phyloP scores from a whole-genome alignment of 345 rosid genomes.

The Abelmoschus esculentus region DNA sequence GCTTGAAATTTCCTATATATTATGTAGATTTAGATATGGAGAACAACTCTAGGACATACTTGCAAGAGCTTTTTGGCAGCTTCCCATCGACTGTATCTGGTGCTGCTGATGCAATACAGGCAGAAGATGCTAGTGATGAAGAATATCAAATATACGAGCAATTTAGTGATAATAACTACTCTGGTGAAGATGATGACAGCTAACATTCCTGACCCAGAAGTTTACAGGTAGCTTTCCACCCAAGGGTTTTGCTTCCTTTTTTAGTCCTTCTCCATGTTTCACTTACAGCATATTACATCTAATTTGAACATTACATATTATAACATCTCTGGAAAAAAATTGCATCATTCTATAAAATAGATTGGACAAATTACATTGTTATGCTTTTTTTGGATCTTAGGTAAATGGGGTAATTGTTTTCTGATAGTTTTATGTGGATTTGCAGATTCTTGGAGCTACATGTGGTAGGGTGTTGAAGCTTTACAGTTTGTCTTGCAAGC shows the following conservation, averaged over 20 bases:
- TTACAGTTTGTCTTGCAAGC: neutral
- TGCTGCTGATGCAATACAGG: slow-evolving; percentile 33
- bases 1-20: slow-evolving; percentile 39
- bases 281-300: neutral
- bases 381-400: neutral
- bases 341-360: neutral
- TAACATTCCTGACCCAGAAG: neutral
- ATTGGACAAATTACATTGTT: neutral
- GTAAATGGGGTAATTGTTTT: neutral
- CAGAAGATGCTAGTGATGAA: slow-evolving; percentile 48
- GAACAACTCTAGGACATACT: slow-evolving; percentile 64
- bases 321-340: neutral
- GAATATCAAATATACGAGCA: slow-evolving; percentile 83
- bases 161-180: slow-evolving; percentile 50
- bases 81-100: slow-evolving; percentile 46
- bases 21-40: slow-evolving; percentile 45
- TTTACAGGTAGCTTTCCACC: neutral
- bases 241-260: neutral
- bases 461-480: neutral
- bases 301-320: no score
- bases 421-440: neutral
- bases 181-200: slow-evolving; percentile 24
- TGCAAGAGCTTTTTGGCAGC: slow-evolving; percentile 85
- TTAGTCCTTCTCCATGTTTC: neutral
- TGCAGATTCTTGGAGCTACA: slow-evolving; percentile 1